A percentile compares a stretch with the other conserved stretches of the same genome.
phyloP scores from a whole-genome alignment of 176 grass and related monocot species.

The Phoenix dactylifera region DNA sequence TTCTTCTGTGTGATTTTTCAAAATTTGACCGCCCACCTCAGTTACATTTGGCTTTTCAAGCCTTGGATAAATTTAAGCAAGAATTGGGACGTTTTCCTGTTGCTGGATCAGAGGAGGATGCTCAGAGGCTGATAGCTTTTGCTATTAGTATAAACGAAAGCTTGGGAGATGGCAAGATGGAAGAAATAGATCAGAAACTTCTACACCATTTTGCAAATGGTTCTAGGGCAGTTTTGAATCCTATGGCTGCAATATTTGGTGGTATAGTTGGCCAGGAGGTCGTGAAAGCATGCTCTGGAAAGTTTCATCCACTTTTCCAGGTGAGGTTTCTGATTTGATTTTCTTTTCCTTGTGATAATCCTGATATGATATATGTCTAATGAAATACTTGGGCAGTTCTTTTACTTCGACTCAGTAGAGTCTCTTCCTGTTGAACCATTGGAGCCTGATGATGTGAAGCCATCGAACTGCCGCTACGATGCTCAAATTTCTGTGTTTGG shows the following conservation, averaged over 20 bases:
- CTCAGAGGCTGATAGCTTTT: conserved; percentile 36
- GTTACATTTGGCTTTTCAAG: conserved; percentile 63
- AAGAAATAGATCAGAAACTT: conserved; percentile 46
- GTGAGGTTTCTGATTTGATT: conserved; percentile 18
- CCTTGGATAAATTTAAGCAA: conserved; percentile 64
- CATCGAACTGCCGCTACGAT: conserved; percentile 58
- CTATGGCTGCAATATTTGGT: conserved; percentile 86
- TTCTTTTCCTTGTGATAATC: conserved; percentile 1
- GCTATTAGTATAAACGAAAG: conserved; percentile 44
- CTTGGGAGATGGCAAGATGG: conserved; percentile 30
- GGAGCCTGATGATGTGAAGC: conserved; percentile 55
- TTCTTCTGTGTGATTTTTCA: conserved; percentile 51
- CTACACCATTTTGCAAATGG: conserved; percentile 50
- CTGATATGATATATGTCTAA: not conserved
- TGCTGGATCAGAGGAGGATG: conserved; percentile 52
- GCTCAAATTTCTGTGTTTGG: conserved; percentile 84
- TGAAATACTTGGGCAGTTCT: conserved; percentile 40
- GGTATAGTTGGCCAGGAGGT: conserved; percentile 72
- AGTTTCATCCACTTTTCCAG: conserved; percentile 66
- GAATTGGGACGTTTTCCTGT: conserved; percentile 45
- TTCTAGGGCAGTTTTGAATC: conserved; percentile 67
- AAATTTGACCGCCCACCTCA: conserved; percentile 48
- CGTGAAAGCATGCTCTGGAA: conserved; percentile 69
- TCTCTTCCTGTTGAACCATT: conserved; percentile 54
- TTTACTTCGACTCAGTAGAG: conserved; percentile 73